Percentiles rank a stretch among this genome's conserved stretches.
phyloP scores from a whole-genome alignment of 2,329 filamentous ascomycete genomes.

The Neonectria punicea region DNA sequence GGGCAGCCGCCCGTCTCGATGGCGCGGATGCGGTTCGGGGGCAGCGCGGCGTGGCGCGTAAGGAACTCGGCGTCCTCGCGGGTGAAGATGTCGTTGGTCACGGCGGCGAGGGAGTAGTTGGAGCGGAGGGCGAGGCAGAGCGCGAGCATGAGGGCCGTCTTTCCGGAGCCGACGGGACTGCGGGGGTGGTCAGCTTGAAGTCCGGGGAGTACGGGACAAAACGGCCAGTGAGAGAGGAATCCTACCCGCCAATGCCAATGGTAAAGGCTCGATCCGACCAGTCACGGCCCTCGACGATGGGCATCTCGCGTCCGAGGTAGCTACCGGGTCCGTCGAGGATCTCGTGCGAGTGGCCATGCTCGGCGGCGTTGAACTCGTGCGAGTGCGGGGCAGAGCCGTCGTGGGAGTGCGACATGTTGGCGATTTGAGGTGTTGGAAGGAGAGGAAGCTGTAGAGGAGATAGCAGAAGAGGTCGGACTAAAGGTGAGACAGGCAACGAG shows the following conservation, averaged over 20 bases:
- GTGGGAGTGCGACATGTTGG: constrained; percentile 59
- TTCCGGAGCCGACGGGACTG: constrained; percentile 95
- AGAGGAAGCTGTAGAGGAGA: not conserved
- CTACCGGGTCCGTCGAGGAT: constrained; percentile 94
- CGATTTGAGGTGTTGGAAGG: not conserved
- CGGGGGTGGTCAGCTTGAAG: not conserved
- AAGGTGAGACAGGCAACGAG: too few relatives aligned
- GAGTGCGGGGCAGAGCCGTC: constrained; percentile 65
- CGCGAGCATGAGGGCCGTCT: constrained; percentile 95
- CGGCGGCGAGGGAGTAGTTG: constrained; percentile 87
- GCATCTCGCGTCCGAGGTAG: constrained; percentile 91
- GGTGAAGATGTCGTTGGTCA: constrained; percentile 99
- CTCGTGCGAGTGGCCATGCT: constrained; percentile 96
- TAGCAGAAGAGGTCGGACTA: not conserved
- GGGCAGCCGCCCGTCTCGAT: constrained; percentile 98
- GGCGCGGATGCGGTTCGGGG: constrained; percentile 85
- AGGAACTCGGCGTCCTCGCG: constrained; percentile 98
- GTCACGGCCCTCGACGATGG: constrained; percentile 85
- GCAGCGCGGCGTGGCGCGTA: constrained; percentile 84
- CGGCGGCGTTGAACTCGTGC: constrained; percentile 67
- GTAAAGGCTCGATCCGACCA: constrained; percentile 94
- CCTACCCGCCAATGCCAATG: constrained; percentile 95
- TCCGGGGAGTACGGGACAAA: constrained; percentile 1
- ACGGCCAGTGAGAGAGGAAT: not conserved
- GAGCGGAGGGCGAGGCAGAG: constrained; percentile 87